phyloP scores from a whole-genome alignment of 192 early-diverging fungal genomes.

The Chytriomyces sp. region DNA sequence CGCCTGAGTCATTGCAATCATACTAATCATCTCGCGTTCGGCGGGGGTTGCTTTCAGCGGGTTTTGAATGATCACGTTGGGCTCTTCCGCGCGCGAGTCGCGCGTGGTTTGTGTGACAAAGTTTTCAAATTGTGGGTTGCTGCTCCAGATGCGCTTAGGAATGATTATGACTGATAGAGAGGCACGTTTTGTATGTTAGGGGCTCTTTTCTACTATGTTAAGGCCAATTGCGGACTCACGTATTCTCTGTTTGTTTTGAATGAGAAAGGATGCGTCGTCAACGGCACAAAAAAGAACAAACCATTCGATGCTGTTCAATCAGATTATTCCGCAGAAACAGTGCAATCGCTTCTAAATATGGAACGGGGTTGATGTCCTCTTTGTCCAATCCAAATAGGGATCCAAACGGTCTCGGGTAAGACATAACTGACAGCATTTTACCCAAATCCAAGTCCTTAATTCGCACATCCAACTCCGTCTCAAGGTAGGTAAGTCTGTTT shows the following conservation, averaged over 20 bases:
- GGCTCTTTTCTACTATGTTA: background rate
- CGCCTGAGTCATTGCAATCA: slow-evolving; percentile 56
- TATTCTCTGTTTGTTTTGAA: background rate
- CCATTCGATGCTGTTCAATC: slow-evolving; percentile 83
- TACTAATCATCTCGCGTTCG: slow-evolving; percentile 54
- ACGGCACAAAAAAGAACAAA: slow-evolving; percentile 40
- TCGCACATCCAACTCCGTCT: slow-evolving; percentile 59
- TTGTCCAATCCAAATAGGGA: slow-evolving; percentile 55
- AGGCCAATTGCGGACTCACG: background rate
- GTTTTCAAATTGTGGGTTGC: background rate
- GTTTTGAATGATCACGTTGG: slow-evolving; percentile 6
- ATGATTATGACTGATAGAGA: background rate
- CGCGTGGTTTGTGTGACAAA: background rate
- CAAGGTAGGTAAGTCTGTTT: slow-evolving; percentile 33
- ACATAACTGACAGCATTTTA: slow-evolving; percentile 58
- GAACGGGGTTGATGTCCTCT: slow-evolving; percentile 58
- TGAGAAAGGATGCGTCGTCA: background rate
- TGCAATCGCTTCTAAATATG: slow-evolving; percentile 79
- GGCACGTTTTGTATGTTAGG: background rate
- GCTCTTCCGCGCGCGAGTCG: background rate
- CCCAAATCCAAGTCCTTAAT: slow-evolving; percentile 62
- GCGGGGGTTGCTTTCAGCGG: slow-evolving; percentile 25
- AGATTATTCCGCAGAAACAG: slow-evolving; percentile 76
- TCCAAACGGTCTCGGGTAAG: slow-evolving; percentile 59
- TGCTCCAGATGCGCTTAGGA: slow-evolving; percentile 5